Base-by-base conservation (phyloP, 371 early-diverging fungal species). In the Furculomyces boomerangus region DNA sequence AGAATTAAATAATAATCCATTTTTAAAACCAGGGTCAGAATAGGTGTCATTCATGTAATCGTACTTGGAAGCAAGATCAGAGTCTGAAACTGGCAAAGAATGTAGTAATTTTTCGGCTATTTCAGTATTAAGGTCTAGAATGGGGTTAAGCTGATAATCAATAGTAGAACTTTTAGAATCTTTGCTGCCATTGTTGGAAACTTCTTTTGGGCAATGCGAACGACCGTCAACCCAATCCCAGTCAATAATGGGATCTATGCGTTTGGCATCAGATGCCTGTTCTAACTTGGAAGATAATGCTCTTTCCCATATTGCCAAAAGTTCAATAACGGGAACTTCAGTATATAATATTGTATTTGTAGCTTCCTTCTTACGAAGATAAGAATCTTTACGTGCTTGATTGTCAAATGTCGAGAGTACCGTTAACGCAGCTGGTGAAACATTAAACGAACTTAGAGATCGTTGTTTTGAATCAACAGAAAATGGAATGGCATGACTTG, bases 21-120 rank as follows among this genome's bases (percentile, higher is more conserved):
- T 62, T 48, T 66, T 65, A 60, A 64, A 68, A 40, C 70, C 70
- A 1, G 70, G 69, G 56, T 69, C 70, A 54, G 68, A 54, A 62
- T 69, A 69, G 28, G 65, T 57, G n/a, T 67, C 61, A 18, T 54
- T 50, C 28, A 50, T 16, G 31, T 50, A 53, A 29, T 57, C 59
- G 40, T 53, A 39, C 32, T 60, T 64, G 50, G 62, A 57, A 13
- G 59, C 35, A 64, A 67, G 64, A 37, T 55, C 60, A 10, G 58
- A 30, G 25, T 68, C 70, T 2, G 52, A 32, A 16, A 51, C n/a
- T n/a, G n/a, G n/a, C n/a, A n/a, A n/a, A n/a, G n/a, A n/a, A n/a
- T n/a, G n/a, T n/a, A n/a, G n/a, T n/a, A n/a, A n/a, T n/a, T n/a
- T n/a, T n/a, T n/a, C n/a, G n/a, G n/a, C n/a, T n/a, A n/a, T n/a